phyloP scores from a whole-genome alignment of 2,329 filamentous ascomycete species.

The Fusarium udum region DNA sequence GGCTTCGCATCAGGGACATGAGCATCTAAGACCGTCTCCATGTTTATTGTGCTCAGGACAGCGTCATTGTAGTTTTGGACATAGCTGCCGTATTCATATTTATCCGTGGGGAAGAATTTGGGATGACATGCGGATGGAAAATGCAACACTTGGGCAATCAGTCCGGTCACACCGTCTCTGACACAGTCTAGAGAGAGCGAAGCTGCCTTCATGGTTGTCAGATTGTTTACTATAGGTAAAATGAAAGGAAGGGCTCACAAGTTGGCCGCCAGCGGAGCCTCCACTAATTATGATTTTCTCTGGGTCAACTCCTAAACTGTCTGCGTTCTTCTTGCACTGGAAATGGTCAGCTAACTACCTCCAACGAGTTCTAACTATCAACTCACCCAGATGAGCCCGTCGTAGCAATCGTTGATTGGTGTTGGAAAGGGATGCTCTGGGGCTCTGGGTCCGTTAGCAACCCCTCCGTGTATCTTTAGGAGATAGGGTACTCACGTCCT shows the following conservation, averaged over 20 bases:
- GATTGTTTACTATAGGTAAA: neutral
- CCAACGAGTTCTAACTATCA: neutral
- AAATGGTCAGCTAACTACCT: neutral
- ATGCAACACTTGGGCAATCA: slow-evolving; percentile 35
- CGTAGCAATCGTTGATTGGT: slow-evolving; percentile 36
- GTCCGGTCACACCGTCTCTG: slow-evolving; percentile 19
- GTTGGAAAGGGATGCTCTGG: slow-evolving; percentile 37
- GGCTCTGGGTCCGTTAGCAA: slow-evolving; percentile 9
- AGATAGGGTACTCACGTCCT: slow-evolving; percentile 11
- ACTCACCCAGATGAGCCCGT: slow-evolving; percentile 38
- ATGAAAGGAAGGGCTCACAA: slow-evolving; percentile 5
- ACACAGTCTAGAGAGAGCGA: slow-evolving; percentile 20
- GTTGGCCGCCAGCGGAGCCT: slow-evolving; percentile 35
- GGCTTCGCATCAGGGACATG: slow-evolving; percentile 10
- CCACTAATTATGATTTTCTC: slow-evolving; percentile 35
- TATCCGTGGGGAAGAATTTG: slow-evolving; percentile 34
- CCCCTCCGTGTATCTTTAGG: accelerated
- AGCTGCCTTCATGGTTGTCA: slow-evolving; percentile 19
- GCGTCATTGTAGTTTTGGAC: slow-evolving; percentile 28
- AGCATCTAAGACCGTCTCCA: slow-evolving; percentile 25
- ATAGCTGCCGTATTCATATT: slow-evolving; percentile 39
- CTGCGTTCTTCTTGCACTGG: slow-evolving; percentile 36
- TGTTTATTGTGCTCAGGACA: slow-evolving; percentile 3
- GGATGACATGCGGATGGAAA: slow-evolving; percentile 38
- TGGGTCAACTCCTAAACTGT: slow-evolving; percentile 22